phyloP scores from a whole-genome alignment of 73 alveolate genomes.

The Vitrella brassicaformis region DNA sequence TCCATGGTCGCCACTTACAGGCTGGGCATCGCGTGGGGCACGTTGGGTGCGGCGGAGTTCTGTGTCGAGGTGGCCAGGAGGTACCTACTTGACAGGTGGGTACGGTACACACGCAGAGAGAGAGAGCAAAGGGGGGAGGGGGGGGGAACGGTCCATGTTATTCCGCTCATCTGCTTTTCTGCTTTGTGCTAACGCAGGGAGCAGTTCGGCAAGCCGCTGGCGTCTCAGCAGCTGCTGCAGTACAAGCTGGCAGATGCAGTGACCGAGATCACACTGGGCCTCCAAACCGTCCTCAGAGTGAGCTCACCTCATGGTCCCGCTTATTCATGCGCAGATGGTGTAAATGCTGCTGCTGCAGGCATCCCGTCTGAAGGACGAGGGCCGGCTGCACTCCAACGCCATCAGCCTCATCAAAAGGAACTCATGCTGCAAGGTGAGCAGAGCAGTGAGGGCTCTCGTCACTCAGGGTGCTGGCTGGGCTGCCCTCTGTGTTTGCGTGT shows the following conservation, averaged over 20 bases:
- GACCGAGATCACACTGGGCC: conserved; percentile 68
- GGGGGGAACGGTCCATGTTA: too few species aligned
- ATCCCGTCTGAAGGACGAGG: conserved; percentile 64
- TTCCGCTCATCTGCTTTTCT: too few species aligned
- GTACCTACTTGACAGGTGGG: conserved; percentile 54
- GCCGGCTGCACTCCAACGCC: conserved; percentile 68
- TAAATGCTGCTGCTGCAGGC: conserved; percentile 9
- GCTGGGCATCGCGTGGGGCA: conserved; percentile 91
- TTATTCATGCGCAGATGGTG: too few species aligned
- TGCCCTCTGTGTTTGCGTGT: neutral
- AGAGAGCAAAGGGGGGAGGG: too few species aligned
- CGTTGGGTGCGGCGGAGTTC: conserved; percentile 84
- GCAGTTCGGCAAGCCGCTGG: conserved; percentile 58
- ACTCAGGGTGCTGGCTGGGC: neutral
- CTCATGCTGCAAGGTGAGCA: conserved; percentile 57
- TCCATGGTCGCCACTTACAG: too few species aligned
- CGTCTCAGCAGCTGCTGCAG: conserved; percentile 58
- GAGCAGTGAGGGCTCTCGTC: neutral
- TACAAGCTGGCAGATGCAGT: conserved; percentile 76
- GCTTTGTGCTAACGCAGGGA: too few species aligned
- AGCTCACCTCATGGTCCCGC: conserved; percentile 45
- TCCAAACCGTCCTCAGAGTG: too few species aligned
- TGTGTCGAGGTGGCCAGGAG: conserved; percentile 61
- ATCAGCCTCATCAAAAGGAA: conserved; percentile 77
- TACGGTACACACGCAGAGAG: too few species aligned